phyloP scores from a whole-genome alignment of 345 rosid genomes.

The Salix purpurea region DNA sequence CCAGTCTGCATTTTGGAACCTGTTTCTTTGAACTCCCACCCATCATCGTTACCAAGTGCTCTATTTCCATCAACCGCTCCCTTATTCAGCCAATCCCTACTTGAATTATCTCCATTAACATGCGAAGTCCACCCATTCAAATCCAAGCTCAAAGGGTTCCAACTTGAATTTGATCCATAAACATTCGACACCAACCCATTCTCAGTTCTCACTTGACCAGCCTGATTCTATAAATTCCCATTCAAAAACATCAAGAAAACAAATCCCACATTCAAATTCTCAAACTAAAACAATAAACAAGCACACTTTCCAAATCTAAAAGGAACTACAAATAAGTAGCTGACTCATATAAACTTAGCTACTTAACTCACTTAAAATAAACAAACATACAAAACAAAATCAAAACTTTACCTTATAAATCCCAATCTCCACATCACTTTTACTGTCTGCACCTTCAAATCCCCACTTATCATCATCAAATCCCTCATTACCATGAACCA shows the following conservation, averaged over 20 bases:
- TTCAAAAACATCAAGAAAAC: slow-evolving; percentile 10
- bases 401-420: slow-evolving; percentile 25
- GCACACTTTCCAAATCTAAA: background rate
- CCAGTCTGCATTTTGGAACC: slow-evolving; percentile 14
- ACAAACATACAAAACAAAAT: background rate
- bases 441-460: slow-evolving; percentile 30
- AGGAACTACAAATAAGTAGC: background rate
- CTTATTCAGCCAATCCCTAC: slow-evolving; percentile 16
- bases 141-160: slow-evolving; percentile 35
- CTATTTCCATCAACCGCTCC: slow-evolving; percentile 10
- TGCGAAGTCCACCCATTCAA: slow-evolving; percentile 19
- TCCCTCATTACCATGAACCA: background rate
- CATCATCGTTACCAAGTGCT: slow-evolving; percentile 31
- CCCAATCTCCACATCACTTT: slow-evolving; percentile 1
- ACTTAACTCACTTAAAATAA: background rate
- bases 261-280: background rate
- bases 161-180: slow-evolving; percentile 21
- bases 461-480: slow-evolving; percentile 37
- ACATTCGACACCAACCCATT: slow-evolving; percentile 12
- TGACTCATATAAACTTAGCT: background rate
- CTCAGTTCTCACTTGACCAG: slow-evolving; percentile 20
- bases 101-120: slow-evolving; percentile 13
- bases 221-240: slow-evolving; percentile 17
- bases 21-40: slow-evolving; percentile 48
- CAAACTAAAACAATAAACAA: background rate